Conservation (phyloP, 1,139 yeast genomes). For the Kodamaea derodonti region DNA sequence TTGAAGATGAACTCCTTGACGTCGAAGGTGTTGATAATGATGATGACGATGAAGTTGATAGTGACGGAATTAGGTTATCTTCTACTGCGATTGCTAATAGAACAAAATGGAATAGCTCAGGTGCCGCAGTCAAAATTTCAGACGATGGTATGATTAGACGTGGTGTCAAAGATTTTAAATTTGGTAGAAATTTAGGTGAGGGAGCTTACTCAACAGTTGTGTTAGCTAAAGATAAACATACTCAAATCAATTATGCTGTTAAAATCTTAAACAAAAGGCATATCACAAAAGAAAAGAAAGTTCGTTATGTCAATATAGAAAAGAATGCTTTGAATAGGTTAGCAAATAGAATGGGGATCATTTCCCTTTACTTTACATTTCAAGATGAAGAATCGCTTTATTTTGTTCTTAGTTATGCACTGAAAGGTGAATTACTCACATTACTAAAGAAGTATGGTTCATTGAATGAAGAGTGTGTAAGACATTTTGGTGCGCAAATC, state of each 20-base stretch:
- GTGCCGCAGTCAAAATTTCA: constrained; percentile 35
- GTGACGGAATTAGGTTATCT: constrained; percentile 8
- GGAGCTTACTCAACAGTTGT: constrained; percentile 96
- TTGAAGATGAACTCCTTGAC: constrained; percentile 5
- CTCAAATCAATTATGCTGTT: constrained; percentile 77
- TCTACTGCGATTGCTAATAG: constrained; percentile 8
- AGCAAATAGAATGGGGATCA: constrained; percentile 70
- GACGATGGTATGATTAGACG: constrained; percentile 38
- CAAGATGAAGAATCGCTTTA: constrained; percentile 87
- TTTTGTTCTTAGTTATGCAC: constrained; percentile 89
- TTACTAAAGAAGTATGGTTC: constrained; percentile 76
- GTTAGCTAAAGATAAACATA: constrained; percentile 74
- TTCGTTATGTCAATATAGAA: constrained; percentile 93
- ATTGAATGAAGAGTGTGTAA: constrained; percentile 71
- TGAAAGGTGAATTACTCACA: constrained; percentile 85
- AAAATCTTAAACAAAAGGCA: constrained; percentile 90
- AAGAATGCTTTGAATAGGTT: constrained; percentile 85
- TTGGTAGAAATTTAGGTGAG: constrained; percentile 86
- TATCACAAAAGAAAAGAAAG: constrained; percentile 90
- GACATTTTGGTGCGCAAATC: constrained; percentile 64
- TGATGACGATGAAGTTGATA: constrained; percentile 5
- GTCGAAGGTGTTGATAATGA: constrained; percentile 10
- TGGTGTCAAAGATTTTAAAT: constrained; percentile 79
- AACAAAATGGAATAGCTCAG: constrained; percentile 32
- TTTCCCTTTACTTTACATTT: constrained; percentile 85